Conservation (phyloP, 352 stramenopile genomes). For the Phytophthora podocarpi region DNA sequence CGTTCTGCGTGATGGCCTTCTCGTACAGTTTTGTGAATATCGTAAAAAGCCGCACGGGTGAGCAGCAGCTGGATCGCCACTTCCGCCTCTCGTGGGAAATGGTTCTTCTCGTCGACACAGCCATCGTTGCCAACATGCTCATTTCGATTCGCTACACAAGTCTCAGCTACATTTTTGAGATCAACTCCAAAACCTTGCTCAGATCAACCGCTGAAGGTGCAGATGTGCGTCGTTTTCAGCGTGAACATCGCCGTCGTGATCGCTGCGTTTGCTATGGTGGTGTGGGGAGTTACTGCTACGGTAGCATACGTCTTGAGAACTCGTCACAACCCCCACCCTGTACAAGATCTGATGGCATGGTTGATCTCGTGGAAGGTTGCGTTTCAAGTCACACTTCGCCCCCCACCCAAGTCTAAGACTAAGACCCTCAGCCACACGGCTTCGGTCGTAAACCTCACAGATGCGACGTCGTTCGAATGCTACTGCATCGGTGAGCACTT, state of each 20-base stretch:
- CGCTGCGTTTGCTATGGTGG: slow-evolving; percentile 29
- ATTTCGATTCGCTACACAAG: slow-evolving; percentile 37
- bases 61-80: slow-evolving; percentile 39
- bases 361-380: slow-evolving; percentile 34
- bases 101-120: slow-evolving; percentile 37
- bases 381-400: slow-evolving; percentile 28
- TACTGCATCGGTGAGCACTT: slow-evolving; percentile 42
- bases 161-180: slow-evolving; percentile 33
- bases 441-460: slow-evolving; percentile 28
- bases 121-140: slow-evolving; percentile 30
- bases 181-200: slow-evolving; percentile 31
- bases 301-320: slow-evolving; percentile 31
- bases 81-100: slow-evolving; percentile 45
- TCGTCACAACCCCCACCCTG: slow-evolving; percentile 28
- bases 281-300: slow-evolving; percentile 29
- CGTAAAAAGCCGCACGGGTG: slow-evolving; percentile 34
- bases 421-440: slow-evolving; percentile 20
- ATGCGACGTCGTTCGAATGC: slow-evolving; percentile 38
- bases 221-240: slow-evolving; percentile 35
- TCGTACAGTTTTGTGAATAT: slow-evolving; percentile 45
- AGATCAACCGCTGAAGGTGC: slow-evolving; percentile 20
- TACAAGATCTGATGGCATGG: slow-evolving; percentile 20
- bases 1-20: slow-evolving; percentile 43
- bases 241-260: slow-evolving; percentile 37
- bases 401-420: slow-evolving; percentile 25